Evolutionary conservation across 768 basidiomycete species (phyloP), one percentile per base, ranked within the genome.

Genomic region (Boletus vinaceobasis): DNA sequence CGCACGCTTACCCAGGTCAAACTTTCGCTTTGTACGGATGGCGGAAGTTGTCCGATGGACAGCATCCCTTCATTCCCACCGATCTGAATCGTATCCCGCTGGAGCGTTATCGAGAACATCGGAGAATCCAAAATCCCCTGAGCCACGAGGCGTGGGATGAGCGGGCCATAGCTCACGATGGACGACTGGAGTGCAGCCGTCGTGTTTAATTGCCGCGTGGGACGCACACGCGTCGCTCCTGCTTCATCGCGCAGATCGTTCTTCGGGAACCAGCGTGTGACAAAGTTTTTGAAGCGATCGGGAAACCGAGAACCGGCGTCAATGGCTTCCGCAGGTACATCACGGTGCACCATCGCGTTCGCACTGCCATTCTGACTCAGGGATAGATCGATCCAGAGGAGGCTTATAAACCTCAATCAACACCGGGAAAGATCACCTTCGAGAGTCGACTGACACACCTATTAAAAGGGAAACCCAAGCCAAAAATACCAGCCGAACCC

Each of bases 391-490:
- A 65, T 68, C 79, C 78, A 82, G 23, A 84, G 74, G 13, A 76
- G 74, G 60, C 81, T 84, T 21, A 38, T 49, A 44, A 26, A 35
- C 33, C 7, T 6, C n/a, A 17, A 50, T 58, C 40, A 56, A 45
- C 11, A 54, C n/a, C 17, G 6, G 13, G n/a, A 9, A 26, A 38
- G 9, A n/a, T 19, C 23, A 0, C 42, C 7, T 35, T 21, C 21
- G 46, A 32, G 36, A 8, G 50, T 17, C 21, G 46, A 33, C 15
- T 13, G 5, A 58, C 73, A 14, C 26, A 86, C 87, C 87, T 89
- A 57, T 85, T 86, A 14, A 80, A 65, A 4, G 88, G 87, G 58
- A 90, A 90, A 0, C 90, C 88, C 10, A 90, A 74, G 0, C 89
- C 89, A 52, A 90, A 77, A 39, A 90, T 88, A 3, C 88, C 89